A percentile compares a stretch with the other conserved stretches of the same genome.
phyloP scores from a whole-genome alignment of 257 asterid genomes.

The Echium plantagineum region DNA sequence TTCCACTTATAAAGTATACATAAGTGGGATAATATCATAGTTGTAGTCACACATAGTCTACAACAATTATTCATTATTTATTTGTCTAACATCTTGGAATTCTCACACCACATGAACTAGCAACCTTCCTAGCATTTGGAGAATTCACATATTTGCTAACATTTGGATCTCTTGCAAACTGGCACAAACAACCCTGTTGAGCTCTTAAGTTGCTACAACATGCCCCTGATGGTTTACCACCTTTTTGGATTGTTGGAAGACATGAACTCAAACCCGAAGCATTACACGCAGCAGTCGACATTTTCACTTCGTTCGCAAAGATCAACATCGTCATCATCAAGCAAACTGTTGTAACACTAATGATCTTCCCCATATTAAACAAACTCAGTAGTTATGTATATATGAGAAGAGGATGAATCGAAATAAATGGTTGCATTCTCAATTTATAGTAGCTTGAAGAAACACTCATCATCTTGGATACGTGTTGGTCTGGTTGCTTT shows the following conservation, averaged over 20 bases:
- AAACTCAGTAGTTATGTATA: background rate
- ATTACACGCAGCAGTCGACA: slow-evolving; percentile 10
- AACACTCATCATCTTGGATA: background rate
- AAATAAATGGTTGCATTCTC: background rate
- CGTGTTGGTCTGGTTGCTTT: background rate
- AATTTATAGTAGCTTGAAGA: background rate
- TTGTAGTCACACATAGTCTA: background rate
- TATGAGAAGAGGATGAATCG: background rate
- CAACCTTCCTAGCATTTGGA: slow-evolving; percentile 16
- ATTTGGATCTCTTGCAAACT: slow-evolving; percentile 14
- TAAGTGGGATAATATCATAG: background rate
- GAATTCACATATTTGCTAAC: slow-evolving; percentile 13
- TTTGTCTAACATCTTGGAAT: slow-evolving; percentile 7
- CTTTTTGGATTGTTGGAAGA: background rate
- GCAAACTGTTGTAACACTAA: background rate
- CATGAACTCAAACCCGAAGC: slow-evolving; percentile 8
- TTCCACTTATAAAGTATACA: background rate
- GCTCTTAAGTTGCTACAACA: slow-evolving; percentile 20
- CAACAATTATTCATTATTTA: background rate
- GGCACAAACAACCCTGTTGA: slow-evolving; percentile 22
- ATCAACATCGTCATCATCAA: background rate
- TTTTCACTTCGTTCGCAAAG: background rate
- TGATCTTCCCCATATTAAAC: background rate
- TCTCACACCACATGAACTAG: slow-evolving; percentile 9
- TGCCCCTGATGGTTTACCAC: background rate